Conservation (phyloP, 495 filamentous ascomycete species). For the Annulohypoxylon moriforme region DNA sequence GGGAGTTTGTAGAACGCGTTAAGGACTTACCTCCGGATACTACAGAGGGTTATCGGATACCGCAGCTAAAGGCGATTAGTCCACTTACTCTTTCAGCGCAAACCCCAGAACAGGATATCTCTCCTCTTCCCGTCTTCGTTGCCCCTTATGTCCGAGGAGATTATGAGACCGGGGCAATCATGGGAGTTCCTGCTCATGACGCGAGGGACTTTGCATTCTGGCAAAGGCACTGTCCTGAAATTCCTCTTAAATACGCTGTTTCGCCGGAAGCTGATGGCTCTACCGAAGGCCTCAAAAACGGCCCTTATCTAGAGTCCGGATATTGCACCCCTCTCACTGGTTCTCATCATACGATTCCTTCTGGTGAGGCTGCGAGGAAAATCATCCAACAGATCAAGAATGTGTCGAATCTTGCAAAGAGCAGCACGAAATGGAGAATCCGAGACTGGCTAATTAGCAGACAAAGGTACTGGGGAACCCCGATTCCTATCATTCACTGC, state of each 20-base stretch:
- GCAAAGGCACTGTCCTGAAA: slow-evolving; percentile 69
- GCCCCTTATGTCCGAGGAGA: slow-evolving; percentile 88
- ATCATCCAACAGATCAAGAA: slow-evolving; percentile 68
- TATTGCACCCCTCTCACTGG: slow-evolving; percentile 73
- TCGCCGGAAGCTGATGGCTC: slow-evolving; percentile 63
- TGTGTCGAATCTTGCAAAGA: slow-evolving; percentile 64
- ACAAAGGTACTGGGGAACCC: slow-evolving; percentile 90
- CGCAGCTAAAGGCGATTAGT: slow-evolving; percentile 70
- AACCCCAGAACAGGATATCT: slow-evolving; percentile 59
- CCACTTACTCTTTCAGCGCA: slow-evolving; percentile 70
- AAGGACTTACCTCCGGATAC: slow-evolving; percentile 73
- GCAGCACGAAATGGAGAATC: slow-evolving; percentile 77
- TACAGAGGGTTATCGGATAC: slow-evolving; percentile 77
- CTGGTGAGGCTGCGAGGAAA: slow-evolving; percentile 69
- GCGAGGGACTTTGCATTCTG: slow-evolving; percentile 81
- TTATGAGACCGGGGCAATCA: slow-evolving; percentile 89
- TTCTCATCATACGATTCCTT: slow-evolving; percentile 67
- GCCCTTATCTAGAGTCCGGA: slow-evolving; percentile 70
- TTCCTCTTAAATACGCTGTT: slow-evolving; percentile 64
- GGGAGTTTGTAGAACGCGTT: slow-evolving; percentile 72
- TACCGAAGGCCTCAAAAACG: slow-evolving; percentile 52
- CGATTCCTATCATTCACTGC: slow-evolving; percentile 91
- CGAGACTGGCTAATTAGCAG: slow-evolving; percentile 90
- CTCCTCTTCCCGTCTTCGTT: slow-evolving; percentile 77
- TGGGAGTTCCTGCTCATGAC: slow-evolving; percentile 92